These are phyloP conservation scores for Calonectria pteridis DNA, from an alignment of 2,329 filamentous ascomycete species.

Conservation along the genomic window DNA sequence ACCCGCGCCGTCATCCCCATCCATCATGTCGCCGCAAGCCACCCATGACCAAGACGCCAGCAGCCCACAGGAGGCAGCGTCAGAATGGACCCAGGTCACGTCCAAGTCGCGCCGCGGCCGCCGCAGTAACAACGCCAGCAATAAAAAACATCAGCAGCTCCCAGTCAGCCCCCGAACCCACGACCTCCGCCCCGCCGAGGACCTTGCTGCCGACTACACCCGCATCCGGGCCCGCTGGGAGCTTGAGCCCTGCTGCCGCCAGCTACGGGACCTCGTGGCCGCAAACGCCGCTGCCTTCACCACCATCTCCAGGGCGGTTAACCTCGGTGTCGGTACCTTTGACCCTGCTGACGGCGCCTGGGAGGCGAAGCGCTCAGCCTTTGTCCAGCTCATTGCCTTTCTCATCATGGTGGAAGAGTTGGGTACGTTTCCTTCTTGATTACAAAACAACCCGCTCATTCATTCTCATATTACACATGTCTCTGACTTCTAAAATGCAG, in stretches of 20 bases:
- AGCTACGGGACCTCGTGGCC: conserved; percentile 51
- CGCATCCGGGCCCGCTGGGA: conserved; percentile 45
- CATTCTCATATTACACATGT: background rate
- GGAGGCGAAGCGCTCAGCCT: conserved; percentile 60
- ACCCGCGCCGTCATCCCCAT: background rate
- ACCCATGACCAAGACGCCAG: background rate
- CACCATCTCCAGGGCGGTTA: conserved; percentile 55
- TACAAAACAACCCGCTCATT: background rate
- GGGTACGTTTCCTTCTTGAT: conserved; percentile 46
- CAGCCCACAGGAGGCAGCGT: background rate
- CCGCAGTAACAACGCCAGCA: conserved; percentile 13
- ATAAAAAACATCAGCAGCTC: conserved; percentile 8
- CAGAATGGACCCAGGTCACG: conserved; percentile 44
- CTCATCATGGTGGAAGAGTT: conserved; percentile 59
- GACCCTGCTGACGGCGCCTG: conserved; percentile 62
- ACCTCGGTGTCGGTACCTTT: conserved; percentile 68
- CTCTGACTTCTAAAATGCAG: conserved; percentile 17
- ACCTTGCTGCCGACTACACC: conserved; percentile 48
- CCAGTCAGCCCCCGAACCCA: conserved; percentile 25
- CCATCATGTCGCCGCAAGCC: conserved; percentile 32
- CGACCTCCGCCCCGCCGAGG: conserved; percentile 37
- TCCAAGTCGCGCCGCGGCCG: conserved; percentile 37
- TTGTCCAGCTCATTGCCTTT: conserved; percentile 67
- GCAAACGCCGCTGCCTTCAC: conserved; percentile 32
- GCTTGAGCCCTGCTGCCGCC: conserved; percentile 40